Evolutionary conservation across 164 flowering plant genomes (phyloP).

Genomic region (Amborella trichopoda): DNA sequence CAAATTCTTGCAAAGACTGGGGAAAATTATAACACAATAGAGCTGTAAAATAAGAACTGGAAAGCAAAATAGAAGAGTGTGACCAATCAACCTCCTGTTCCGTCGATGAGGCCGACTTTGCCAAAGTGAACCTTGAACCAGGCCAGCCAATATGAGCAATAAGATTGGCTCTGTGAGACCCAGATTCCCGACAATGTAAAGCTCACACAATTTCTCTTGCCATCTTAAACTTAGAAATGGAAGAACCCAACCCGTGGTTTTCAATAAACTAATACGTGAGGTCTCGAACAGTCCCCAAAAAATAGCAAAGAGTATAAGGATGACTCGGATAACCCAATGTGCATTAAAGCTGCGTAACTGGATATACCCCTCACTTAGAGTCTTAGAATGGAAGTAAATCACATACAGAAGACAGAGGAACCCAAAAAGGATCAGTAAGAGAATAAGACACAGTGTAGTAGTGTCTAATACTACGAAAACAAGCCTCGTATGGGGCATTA

Average conservation of each 20-base stretch:
- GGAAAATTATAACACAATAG: constrained; percentile 45
- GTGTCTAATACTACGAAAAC: constrained; percentile 95
- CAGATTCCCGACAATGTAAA: constrained; percentile 72
- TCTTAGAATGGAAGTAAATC: constrained; percentile 54
- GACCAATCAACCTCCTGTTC: constrained; percentile 60
- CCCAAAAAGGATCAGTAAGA: constrained; percentile 48
- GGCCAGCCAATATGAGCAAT: constrained; percentile 60
- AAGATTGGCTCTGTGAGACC: constrained; percentile 97
- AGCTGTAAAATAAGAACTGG: constrained; percentile 74
- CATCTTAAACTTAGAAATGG: constrained; percentile 39
- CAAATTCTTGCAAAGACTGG: constrained; percentile 17
- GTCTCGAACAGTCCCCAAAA: constrained; percentile 92
- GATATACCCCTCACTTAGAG: constrained; percentile 29
- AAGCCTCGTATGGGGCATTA: constrained; percentile 92
- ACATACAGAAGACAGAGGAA: constrained; percentile 62
- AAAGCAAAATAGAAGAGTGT: constrained; percentile 52
- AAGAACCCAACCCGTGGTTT: constrained; percentile 34
- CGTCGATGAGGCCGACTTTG: constrained; percentile 54
- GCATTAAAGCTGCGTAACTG: constrained; percentile 72
- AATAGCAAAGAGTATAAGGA: constrained; percentile 45
- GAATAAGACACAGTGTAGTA: constrained; percentile 80
- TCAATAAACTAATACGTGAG: constrained; percentile 50
- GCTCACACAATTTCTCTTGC: constrained; percentile 79
- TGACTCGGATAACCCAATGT: constrained; percentile 81
- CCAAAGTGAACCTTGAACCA: constrained; percentile 76